A percentile compares a stretch with the other conserved stretches of the same genome.
Conservation (phyloP, 768 basidiomycete species). For the Boletales sp. region DNA sequence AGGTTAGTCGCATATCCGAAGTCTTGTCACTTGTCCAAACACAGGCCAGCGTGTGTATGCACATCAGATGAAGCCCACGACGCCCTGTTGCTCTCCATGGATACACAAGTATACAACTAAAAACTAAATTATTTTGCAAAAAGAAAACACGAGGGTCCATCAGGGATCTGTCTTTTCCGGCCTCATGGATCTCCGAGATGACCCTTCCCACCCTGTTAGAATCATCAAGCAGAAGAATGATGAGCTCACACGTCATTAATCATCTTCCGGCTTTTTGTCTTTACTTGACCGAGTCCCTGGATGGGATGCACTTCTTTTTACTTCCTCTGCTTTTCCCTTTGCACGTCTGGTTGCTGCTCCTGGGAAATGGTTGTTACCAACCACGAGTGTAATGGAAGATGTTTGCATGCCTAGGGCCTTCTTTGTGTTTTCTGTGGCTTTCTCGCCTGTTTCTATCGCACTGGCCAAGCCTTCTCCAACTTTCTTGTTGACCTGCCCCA, state of each 20-base stretch:
- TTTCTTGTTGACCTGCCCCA: slow-evolving; percentile 37
- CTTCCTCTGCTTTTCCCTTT: slow-evolving; percentile 1
- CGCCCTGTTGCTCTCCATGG: background rate
- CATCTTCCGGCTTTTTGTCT: slow-evolving; percentile 11
- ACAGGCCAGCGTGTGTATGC: no score
- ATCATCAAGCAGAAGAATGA: background rate
- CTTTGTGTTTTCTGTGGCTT: slow-evolving; percentile 37
- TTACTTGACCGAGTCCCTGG: background rate
- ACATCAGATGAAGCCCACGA: no score
- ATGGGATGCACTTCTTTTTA: no score
- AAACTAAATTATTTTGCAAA: no score
- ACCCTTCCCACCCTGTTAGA: slow-evolving; percentile 9
- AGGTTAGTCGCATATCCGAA: no score
- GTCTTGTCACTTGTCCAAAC: no score
- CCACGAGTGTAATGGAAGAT: background rate
- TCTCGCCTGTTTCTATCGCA: slow-evolving; percentile 41
- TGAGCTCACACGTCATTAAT: background rate
- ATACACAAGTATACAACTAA: no score
- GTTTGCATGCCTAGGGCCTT: slow-evolving; percentile 29
- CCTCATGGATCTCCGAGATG: slow-evolving; percentile 12
- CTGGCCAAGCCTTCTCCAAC: slow-evolving; percentile 38
- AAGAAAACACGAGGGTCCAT: background rate
- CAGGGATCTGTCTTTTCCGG: slow-evolving; percentile 10
- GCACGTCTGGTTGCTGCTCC: slow-evolving; percentile 1
- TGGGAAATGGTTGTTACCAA: background rate